Evolutionary conservation across 2,329 filamentous ascomycete species (phyloP), one percentile per base, ranked within the genome.

Genomic region (Monosporascus ibericus): DNA sequence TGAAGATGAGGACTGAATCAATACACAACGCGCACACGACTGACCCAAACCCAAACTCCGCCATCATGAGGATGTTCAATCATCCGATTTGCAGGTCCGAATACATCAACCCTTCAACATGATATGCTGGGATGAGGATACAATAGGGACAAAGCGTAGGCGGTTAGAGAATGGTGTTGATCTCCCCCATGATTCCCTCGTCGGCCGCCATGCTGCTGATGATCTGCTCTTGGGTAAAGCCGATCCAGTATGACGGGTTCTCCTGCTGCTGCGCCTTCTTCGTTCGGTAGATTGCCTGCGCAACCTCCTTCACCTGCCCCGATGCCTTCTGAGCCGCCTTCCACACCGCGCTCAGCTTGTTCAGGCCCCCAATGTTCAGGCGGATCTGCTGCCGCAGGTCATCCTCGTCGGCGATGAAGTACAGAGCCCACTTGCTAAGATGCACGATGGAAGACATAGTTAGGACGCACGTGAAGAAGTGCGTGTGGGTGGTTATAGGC

Each of bases 381-480:
- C 86, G 82, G 50, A 95, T 87, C 60, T 83, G 85, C 70, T 90
- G 88, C 57, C 85, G 86, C 58, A 87, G 76, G 61, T 82, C 82
- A 56, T 84, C 84, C 63, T 85, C 84, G 60, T 83, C 79, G 55
- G 78, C 77, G 47, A 85, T 75, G 50, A 80, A 81, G 64, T 81
- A 81, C 20, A 85, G 74, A 50, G 75, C 85, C 82, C 90, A 95
- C 57, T 88, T 88, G 51, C 86, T 89, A 24, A 95, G 77, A 63
- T 94, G 88, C 4, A 92, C 87, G 60, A 92, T 87, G 6, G 88
- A 89, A 18, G 86, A 87, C 50, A 92, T 75, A 1, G 88, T 88
- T 48, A 94, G 75, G 39, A 88, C 85, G 65, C 89, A 94, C 36
- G 86, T 88, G 72, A 94, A 91, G 70, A 92, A 92, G 53, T 90